Base-by-base conservation (phyloP, 306 rosid species). In the Trifolium fragiferum region DNA sequence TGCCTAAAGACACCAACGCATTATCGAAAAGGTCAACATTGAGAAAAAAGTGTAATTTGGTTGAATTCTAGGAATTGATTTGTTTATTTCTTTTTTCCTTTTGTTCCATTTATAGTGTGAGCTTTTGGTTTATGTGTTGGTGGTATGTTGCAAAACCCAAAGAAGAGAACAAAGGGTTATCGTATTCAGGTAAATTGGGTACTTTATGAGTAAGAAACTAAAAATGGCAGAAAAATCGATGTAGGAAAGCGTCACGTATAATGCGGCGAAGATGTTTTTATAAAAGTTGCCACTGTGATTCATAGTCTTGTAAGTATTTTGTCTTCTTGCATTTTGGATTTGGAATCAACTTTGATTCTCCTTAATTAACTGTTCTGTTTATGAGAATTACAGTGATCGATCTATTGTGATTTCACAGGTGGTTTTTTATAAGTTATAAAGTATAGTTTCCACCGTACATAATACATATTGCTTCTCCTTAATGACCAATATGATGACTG, bases 291-390 rank as follows among this genome's bases (percentile, higher is more conserved):
- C 85, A 81, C 8, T 35, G 72, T 66, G 82, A 85, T 67, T 83
- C 85, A 80, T 50, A 74, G 84, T 50, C 71, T 49, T 37, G 40
- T 37, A 37, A 7, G 16, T 14, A 12, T 0, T 72, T 90, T 93
- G 88, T 89, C 90, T 51, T n/a, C 20, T 81, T 66, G 86, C 53
- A 58, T 81, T 89, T 89, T 91, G 97, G 97, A 84, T 70, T 80
- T 80, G 90, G 97, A 87, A 89, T 91, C 90, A 58, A 84, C 51
- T 73, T 53, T 83, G 60, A 79, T 70, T 72, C 68, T 66, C 11
- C 13, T 44, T 13, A 13, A 13, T 44, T 44, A 13, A 44, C 50
- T 15, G 2, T 44, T 44, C 44, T 40, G 11, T 13, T 40, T 40
- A 38, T 8, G 44, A n/a, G n/a, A n/a, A n/a, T n/a, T n/a, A n/a